Conservation (phyloP, 371 early-diverging fungal species). For the Apophysomyces elegans region DNA sequence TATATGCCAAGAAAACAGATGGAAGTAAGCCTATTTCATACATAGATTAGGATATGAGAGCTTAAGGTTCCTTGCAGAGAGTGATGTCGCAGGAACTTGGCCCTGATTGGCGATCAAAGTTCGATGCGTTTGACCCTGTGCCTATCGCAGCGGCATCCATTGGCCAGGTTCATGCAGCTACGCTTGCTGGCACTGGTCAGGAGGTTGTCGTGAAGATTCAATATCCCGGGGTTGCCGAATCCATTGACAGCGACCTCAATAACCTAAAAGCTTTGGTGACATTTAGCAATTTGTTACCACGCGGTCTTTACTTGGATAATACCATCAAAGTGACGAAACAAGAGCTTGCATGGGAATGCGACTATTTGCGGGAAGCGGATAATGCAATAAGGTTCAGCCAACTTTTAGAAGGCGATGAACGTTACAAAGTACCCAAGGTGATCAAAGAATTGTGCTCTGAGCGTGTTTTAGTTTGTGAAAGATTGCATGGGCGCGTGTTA, state of each 20-base stretch:
- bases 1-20: slow-evolving; percentile 93
- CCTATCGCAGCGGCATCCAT: slow-evolving; percentile 97
- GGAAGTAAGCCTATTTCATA: slow-evolving; percentile 45
- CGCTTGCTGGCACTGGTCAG: slow-evolving; percentile 47
- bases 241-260: slow-evolving; percentile 88
- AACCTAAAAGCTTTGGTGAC: slow-evolving; percentile 82
- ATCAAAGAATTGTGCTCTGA: slow-evolving; percentile 70
- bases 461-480: slow-evolving; percentile 82
- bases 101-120: slow-evolving; percentile 73
- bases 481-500: slow-evolving; percentile 78
- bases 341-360: slow-evolving; percentile 95
- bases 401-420: slow-evolving; percentile 60
- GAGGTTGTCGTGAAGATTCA: slow-evolving; percentile 94
- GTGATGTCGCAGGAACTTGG: slow-evolving; percentile 81
- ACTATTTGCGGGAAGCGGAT: slow-evolving; percentile 89
- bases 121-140: slow-evolving; percentile 68
- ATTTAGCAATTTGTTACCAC: slow-evolving; percentile 85
- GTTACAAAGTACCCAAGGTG: slow-evolving; percentile 81
- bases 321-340: slow-evolving; percentile 88
- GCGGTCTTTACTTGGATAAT: slow-evolving; percentile 95
- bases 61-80: slow-evolving; percentile 30
- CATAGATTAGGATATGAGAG: neutral
- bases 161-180: slow-evolving; percentile 92
- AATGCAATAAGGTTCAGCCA: slow-evolving; percentile 71
- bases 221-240: slow-evolving; percentile 92